Percentiles rank a stretch among this genome's conserved stretches.
Conservation (phyloP, 257 asterid species). For the Solanum sejunctum region DNA sequence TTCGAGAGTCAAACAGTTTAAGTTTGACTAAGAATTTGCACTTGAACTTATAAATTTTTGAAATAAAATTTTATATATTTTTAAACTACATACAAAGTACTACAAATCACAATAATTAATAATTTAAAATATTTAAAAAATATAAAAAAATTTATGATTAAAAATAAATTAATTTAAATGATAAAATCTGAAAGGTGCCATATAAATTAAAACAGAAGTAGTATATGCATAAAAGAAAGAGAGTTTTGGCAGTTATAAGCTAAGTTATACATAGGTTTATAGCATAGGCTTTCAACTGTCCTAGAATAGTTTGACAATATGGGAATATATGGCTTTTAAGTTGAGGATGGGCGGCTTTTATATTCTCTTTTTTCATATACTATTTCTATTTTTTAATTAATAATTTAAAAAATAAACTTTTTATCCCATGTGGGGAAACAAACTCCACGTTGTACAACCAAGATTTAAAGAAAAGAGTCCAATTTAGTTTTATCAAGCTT, state of each 20-base stretch:
- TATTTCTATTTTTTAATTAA: not conserved
- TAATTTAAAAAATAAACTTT: not conserved
- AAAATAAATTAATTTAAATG: too few relatives aligned
- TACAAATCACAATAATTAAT: too few relatives aligned
- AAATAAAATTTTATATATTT: too few relatives aligned
- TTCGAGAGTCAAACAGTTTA: too few relatives aligned
- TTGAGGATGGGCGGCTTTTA: not conserved
- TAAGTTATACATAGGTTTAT: not conserved
- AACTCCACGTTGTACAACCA: not conserved
- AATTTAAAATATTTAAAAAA: too few relatives aligned
- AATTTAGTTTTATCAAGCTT: not conserved
- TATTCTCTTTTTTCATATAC: not conserved
- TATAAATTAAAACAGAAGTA: too few relatives aligned
- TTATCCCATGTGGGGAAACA: not conserved
- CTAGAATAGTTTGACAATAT: not conserved
- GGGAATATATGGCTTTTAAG: not conserved
- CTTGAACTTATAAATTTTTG: too few relatives aligned
- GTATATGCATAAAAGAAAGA: not conserved
- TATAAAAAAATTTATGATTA: too few relatives aligned
- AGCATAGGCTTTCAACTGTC: slow-evolving; percentile 1
- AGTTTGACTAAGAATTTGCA: too few relatives aligned
- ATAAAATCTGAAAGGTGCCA: fast-evolving
- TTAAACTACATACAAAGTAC: too few relatives aligned
- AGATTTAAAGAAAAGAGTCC: not conserved
- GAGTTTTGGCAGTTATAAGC: not conserved